phyloP scores from a whole-genome alignment of 1,139 yeast species.

The Scheffersomyces quercinus region DNA sequence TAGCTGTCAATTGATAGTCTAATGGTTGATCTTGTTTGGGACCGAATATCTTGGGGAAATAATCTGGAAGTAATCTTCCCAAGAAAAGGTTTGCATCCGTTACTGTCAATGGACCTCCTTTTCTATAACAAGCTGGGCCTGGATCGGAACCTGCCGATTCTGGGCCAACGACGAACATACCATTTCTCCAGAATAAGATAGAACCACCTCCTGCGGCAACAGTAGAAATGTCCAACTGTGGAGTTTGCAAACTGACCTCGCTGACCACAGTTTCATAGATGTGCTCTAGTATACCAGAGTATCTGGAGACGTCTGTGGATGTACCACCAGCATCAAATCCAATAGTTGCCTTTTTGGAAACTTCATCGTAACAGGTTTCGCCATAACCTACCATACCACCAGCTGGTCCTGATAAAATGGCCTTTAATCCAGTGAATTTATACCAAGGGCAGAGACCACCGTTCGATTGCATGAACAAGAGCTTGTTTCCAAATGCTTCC shows the following conservation, averaged over 20 bases:
- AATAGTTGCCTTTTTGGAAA: constrained; percentile 35
- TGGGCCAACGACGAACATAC: constrained; percentile 50
- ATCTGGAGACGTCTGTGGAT: constrained; percentile 48
- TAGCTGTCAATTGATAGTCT: constrained; percentile 31
- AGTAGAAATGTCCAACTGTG: constrained; percentile 47
- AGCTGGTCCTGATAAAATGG: constrained; percentile 51
- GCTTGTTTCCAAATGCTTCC: constrained; percentile 41
- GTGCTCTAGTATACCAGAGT: constrained; percentile 40
- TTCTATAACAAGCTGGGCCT: constrained; percentile 49
- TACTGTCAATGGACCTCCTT: constrained; percentile 49
- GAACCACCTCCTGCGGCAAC: constrained; percentile 54
- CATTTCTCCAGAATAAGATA: constrained; percentile 45
- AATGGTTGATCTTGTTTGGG: constrained; percentile 42
- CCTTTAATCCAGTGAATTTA: constrained; percentile 47
- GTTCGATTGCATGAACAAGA: constrained; percentile 49
- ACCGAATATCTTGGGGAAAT: constrained; percentile 46
- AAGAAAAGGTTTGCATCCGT: constrained; percentile 48
- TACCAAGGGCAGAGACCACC: constrained; percentile 54
- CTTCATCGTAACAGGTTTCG: constrained; percentile 39
- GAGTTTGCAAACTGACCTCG: constrained; percentile 44
- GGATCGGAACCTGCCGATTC: constrained; percentile 51
- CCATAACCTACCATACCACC: constrained; percentile 56
- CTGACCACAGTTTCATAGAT: constrained; percentile 47
- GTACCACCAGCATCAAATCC: constrained; percentile 54
- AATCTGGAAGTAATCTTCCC: constrained; percentile 42